Conservation (phyloP, 805 yeast genomes). For the Grigorovia transvaalensis region DNA sequence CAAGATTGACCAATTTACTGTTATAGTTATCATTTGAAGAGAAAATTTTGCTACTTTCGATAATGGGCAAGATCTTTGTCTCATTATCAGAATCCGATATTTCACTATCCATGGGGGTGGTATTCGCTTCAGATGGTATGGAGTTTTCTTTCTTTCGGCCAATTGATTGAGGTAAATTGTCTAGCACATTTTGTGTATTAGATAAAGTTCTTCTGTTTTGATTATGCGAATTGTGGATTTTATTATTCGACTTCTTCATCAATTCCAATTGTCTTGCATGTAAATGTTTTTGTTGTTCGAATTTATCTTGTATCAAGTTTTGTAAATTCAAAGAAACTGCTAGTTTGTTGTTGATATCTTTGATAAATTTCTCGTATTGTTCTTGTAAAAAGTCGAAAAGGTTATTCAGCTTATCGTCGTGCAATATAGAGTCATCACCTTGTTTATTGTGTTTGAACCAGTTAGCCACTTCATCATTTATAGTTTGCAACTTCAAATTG, state of each 20-base stretch:
- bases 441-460: background rate
- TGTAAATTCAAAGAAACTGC: background rate
- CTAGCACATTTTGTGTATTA: background rate
- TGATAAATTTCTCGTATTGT: background rate
- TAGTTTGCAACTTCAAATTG: conserved; percentile 1
- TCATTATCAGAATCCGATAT: background rate
- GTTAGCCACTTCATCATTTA: background rate
- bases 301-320: background rate
- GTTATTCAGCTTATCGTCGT: background rate
- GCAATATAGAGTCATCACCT: background rate
- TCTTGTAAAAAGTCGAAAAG: background rate
- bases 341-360: background rate
- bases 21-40: background rate
- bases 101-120: background rate
- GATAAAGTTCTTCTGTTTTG: background rate
- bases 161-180: background rate
- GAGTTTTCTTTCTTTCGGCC: background rate
- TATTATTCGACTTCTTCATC: background rate
- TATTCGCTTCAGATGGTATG: background rate
- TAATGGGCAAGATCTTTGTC: background rate
- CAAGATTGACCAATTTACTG: background rate
- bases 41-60: background rate
- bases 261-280: background rate
- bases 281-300: background rate
- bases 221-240: background rate